Evolutionary conservation across 306 rosid genomes (phyloP).

Genomic region (Morella rubra): DNA sequence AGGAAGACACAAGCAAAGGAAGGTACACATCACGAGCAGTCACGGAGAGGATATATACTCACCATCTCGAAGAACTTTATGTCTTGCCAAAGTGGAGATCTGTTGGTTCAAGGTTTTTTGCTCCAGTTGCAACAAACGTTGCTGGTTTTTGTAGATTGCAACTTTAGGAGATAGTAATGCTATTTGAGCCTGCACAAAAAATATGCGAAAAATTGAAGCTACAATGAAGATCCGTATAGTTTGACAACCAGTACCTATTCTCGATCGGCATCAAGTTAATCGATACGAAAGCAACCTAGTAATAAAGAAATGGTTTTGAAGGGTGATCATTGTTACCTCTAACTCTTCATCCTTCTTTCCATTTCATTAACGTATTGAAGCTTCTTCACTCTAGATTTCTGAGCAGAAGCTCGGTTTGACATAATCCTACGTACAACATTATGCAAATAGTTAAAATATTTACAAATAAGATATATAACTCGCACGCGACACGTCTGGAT

Average conservation of each 20-base stretch:
- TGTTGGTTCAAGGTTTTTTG: slow-evolving; percentile 26
- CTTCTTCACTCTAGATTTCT: slow-evolving; percentile 34
- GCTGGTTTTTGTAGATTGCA: slow-evolving; percentile 10
- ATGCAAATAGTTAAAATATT: not conserved
- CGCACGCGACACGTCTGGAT: not conserved
- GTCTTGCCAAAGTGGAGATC: slow-evolving; percentile 19
- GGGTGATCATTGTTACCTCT: slow-evolving; percentile 32
- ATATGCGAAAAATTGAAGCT: not conserved
- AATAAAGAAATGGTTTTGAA: not conserved
- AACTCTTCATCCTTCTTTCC: slow-evolving; percentile 28
- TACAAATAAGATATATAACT: not conserved
- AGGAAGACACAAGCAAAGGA: not conserved
- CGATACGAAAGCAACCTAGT: too few species aligned
- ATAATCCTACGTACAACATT: slow-evolving; percentile 9
- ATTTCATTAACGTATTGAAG: slow-evolving; percentile 20
- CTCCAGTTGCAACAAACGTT: slow-evolving; percentile 34
- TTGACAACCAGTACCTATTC: too few species aligned
- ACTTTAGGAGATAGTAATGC: slow-evolving; percentile 37
- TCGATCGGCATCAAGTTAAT: too few species aligned
- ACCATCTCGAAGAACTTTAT: slow-evolving; percentile 41
- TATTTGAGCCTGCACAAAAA: slow-evolving; percentile 35
- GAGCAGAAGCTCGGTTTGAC: slow-evolving; percentile 30
- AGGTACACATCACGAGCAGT: not conserved
- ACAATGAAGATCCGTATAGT: too few species aligned
- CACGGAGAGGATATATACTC: not conserved